Evolutionary conservation across 176 grass and related monocot genomes (phyloP).

Genomic region (Triticum urartu): DNA sequence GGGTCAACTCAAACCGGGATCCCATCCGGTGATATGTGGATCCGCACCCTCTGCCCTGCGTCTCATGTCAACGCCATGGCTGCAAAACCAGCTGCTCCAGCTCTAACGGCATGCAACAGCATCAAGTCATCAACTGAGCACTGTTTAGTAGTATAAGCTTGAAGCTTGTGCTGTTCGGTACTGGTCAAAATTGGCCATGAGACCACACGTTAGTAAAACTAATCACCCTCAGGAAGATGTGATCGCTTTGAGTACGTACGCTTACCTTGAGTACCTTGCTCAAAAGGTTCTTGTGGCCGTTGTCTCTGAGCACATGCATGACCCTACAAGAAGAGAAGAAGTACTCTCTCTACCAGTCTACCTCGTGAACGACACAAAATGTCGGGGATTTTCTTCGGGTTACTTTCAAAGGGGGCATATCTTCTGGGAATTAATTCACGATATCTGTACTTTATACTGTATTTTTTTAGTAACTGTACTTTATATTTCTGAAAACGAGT

Average conservation of each 20-base stretch:
- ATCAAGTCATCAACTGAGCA: not conserved
- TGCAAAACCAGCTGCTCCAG: not conserved
- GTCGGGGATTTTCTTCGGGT: conserved; percentile 5
- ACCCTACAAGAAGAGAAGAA: not conserved
- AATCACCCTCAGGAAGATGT: not conserved
- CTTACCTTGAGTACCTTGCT: conserved; percentile 8
- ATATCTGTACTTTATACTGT: too few species aligned
- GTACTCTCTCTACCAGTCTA: not conserved
- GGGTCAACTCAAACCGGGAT: not conserved
- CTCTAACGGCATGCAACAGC: not conserved
- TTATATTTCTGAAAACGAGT: too few species aligned
- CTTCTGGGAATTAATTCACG: too few species aligned
- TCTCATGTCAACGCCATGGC: not conserved
- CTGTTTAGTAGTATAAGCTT: not conserved
- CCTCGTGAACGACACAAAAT: conserved; percentile 36
- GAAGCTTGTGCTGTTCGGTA: not conserved
- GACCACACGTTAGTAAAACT: conserved; percentile 4
- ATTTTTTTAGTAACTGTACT: too few species aligned
- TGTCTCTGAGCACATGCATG: conserved; percentile 10
- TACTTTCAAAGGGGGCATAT: not conserved
- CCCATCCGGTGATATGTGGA: not conserved
- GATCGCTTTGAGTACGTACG: not conserved
- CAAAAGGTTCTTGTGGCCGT: conserved; percentile 31
- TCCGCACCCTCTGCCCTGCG: too few species aligned
- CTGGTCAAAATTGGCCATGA: conserved; percentile 17